These are phyloP conservation scores for Fusarium euwallaceae DNA, from an alignment of 2,329 filamentous ascomycete genomes.

Conservation along the genomic window DNA sequence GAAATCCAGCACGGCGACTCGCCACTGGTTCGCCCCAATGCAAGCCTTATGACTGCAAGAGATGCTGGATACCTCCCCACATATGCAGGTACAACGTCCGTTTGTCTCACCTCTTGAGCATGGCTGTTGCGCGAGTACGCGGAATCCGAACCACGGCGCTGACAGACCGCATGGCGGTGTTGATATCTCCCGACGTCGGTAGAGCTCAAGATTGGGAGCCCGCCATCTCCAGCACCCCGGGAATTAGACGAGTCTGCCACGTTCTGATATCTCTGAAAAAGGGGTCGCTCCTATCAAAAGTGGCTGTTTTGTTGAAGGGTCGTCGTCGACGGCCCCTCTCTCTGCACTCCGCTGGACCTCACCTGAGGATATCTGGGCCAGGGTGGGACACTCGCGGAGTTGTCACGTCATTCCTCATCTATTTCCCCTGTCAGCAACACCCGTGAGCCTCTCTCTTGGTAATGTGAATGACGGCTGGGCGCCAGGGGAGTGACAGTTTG, in stretches of 20 bases:
- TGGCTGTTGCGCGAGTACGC: slow-evolving; percentile 14
- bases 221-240: not conserved
- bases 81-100: slow-evolving; percentile 39
- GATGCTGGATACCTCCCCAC: slow-evolving; percentile 23
- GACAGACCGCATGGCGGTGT: not conserved
- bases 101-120: slow-evolving; percentile 15
- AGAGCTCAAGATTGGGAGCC: not conserved
- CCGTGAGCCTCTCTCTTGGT: slow-evolving; percentile 15
- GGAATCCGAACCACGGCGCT: not conserved
- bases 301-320: slow-evolving; percentile 15
- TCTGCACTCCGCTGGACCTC: slow-evolving; percentile 22
- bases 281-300: slow-evolving; percentile 17
- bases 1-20: slow-evolving; percentile 22
- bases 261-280: slow-evolving; percentile 13
- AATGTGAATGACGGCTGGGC: slow-evolving; percentile 5
- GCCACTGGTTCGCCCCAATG: slow-evolving; percentile 16
- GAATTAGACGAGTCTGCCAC: not conserved
- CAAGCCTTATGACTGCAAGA: slow-evolving; percentile 33
- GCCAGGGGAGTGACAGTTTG: slow-evolving; percentile 1
- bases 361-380: slow-evolving; percentile 33
- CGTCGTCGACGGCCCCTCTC: slow-evolving; percentile 22
- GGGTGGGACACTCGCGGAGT: slow-evolving; percentile 23
- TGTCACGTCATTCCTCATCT: slow-evolving; percentile 38
- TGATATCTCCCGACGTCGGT: not conserved
- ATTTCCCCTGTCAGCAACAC: slow-evolving; percentile 16